These are phyloP conservation scores for Akanthomyces dipterigenus DNA, from an alignment of 2,329 filamentous ascomycete species.

Conservation along the genomic window DNA sequence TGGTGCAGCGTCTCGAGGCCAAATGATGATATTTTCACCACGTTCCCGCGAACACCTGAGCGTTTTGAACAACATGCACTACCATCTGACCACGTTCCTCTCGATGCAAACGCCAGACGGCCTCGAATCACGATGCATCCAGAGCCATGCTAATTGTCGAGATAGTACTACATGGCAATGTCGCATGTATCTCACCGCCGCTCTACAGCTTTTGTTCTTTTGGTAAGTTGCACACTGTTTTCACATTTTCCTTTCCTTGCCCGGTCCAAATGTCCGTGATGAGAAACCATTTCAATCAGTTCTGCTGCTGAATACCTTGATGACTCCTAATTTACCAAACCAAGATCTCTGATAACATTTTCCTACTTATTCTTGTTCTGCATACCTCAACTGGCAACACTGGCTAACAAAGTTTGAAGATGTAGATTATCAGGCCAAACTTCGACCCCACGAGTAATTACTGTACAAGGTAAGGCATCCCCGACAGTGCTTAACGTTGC, in stretches of 20 bases:
- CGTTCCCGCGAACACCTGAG: conserved; percentile 57
- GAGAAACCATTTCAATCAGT: conserved; percentile 59
- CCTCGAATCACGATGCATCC: background rate
- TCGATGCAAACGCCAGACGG: conserved; percentile 3
- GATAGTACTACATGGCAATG: background rate
- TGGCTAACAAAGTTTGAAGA: conserved; percentile 7
- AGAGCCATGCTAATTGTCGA: background rate
- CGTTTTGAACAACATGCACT: conserved; percentile 65
- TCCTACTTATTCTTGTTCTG: conserved; percentile 16
- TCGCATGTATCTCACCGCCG: background rate
- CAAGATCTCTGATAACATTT: conserved; percentile 47
- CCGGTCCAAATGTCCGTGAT: conserved; percentile 44
- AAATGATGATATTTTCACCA: conserved; percentile 52
- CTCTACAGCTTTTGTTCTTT: background rate
- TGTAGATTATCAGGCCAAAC: background rate
- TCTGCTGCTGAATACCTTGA: conserved; percentile 69
- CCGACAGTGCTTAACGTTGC: background rate
- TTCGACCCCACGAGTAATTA: background rate
- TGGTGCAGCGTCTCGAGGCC: conserved; percentile 8
- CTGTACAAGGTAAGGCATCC: conserved; percentile 4
- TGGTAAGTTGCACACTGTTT: conserved; percentile 3
- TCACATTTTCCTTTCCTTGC: background rate
- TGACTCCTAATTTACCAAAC: conserved; percentile 60
- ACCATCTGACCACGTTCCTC: conserved; percentile 53
- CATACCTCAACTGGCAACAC: background rate